phyloP scores from a whole-genome alignment of 2,329 filamentous ascomycete genomes.

The Proliferodiscus dingleyae region DNA sequence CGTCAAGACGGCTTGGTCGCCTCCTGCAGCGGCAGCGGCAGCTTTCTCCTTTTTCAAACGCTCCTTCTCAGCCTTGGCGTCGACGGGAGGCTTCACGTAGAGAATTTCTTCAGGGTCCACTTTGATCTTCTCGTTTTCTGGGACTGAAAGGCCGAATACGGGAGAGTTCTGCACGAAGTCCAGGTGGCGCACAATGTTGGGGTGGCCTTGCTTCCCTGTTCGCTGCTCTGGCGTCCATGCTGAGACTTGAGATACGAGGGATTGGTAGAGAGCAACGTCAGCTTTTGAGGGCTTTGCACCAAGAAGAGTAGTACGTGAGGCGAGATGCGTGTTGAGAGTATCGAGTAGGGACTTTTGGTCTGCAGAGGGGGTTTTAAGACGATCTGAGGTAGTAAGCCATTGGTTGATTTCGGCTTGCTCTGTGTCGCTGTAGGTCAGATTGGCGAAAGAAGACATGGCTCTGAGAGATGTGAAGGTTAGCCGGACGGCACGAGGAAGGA shows the following conservation, averaged over 20 bases:
- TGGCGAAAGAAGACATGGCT: conserved; percentile 62
- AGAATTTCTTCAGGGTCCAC: conserved; percentile 77
- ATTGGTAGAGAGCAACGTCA: conserved; percentile 77
- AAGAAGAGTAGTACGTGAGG: conserved; percentile 81
- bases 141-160: conserved; percentile 65
- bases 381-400: conserved; percentile 76
- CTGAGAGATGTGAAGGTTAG: conserved; percentile 40
- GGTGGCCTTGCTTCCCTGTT: conserved; percentile 82
- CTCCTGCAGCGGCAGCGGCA: conserved; percentile 50
- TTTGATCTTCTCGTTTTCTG: conserved; percentile 67
- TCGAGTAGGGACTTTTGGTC: conserved; percentile 62
- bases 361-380: conserved; percentile 55
- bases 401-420: conserved; percentile 86
- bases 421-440: conserved; percentile 65
- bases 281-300: conserved; percentile 85
- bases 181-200: conserved; percentile 84
- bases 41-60: conserved; percentile 94
- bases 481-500: conserved; percentile 25
- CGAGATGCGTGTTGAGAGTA: conserved; percentile 80
- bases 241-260: conserved; percentile 70
- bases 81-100: conserved; percentile 82
- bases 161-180: conserved; percentile 93
- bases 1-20: conserved; percentile 45
- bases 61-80: conserved; percentile 94
- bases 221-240: conserved; percentile 80